phyloP scores from a whole-genome alignment of 2,329 filamentous ascomycete species.

The Hymenoscyphus infarciens region DNA sequence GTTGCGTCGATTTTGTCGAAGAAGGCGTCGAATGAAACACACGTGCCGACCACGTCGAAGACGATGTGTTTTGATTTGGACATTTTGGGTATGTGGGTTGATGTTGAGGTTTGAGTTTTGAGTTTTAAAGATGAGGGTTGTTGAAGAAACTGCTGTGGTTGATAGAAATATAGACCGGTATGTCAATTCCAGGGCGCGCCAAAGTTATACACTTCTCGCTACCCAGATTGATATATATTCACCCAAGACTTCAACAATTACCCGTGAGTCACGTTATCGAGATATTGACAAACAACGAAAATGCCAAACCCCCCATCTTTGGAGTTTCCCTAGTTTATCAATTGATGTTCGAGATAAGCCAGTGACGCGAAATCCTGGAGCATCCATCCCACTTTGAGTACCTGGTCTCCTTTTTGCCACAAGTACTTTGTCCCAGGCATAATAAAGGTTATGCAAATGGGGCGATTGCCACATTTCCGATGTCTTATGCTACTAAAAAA shows the following conservation, averaged over 20 bases:
- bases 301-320: background rate
- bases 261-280: background rate
- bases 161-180: background rate
- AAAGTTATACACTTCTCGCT: background rate
- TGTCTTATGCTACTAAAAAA: too few species aligned
- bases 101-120: too few species aligned
- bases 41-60: constrained; percentile 52
- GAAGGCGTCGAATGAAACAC: constrained; percentile 45
- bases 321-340: background rate
- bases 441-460: too few species aligned
- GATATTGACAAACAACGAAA: background rate
- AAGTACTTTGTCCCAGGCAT: too few species aligned
- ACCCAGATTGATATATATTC: background rate
- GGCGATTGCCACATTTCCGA: too few species aligned
- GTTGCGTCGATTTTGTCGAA: constrained; percentile 40
- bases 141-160: background rate
- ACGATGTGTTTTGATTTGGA: constrained; percentile 41
- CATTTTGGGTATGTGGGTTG: constrained; percentile 4
- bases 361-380: background rate
- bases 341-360: background rate
- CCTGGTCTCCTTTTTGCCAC: background rate
- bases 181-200: background rate
- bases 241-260: background rate
- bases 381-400: background rate
- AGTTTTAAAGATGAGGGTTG: background rate